A percentile compares a stretch with the other conserved stretches of the same genome.
Conservation (phyloP, 1,284 basidiomycete species). For the Exsudoporus floridanus region DNA sequence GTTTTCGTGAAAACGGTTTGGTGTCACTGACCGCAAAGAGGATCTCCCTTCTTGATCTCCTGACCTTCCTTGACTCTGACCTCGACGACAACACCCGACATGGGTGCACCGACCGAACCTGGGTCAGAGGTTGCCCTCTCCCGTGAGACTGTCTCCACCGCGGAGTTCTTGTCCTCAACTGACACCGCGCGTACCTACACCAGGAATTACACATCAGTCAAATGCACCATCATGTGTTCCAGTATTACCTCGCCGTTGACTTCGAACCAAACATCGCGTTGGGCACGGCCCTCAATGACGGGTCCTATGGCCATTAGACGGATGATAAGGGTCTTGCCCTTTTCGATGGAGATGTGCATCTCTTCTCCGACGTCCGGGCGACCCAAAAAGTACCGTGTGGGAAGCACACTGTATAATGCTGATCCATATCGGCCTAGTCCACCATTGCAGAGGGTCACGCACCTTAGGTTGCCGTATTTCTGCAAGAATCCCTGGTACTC, state of each 20-base stretch:
- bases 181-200: slow-evolving; percentile 83
- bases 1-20: neutral
- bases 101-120: slow-evolving; percentile 92
- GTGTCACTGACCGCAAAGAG: slow-evolving; percentile 68
- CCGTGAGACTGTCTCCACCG: slow-evolving; percentile 90
- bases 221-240: slow-evolving; percentile 6
- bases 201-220: slow-evolving; percentile 12
- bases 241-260: slow-evolving; percentile 84
- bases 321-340: slow-evolving; percentile 96
- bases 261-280: slow-evolving; percentile 98
- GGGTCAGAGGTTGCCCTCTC: slow-evolving; percentile 94
- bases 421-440: slow-evolving; percentile 18
- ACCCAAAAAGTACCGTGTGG: slow-evolving; percentile 96
- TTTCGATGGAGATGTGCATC: slow-evolving; percentile 95
- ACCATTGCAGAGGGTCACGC: slow-evolving; percentile 23
- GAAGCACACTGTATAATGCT: slow-evolving; percentile 65
- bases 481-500: slow-evolving; percentile 94
- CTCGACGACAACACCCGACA: slow-evolving; percentile 98
- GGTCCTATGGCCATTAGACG: slow-evolving; percentile 95
- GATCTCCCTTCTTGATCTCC: slow-evolving; percentile 97
- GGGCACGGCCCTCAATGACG: slow-evolving; percentile 87
- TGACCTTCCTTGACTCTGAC: slow-evolving; percentile 96
- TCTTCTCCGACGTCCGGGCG: slow-evolving; percentile 93
- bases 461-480: slow-evolving; percentile 95
- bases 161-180: slow-evolving; percentile 94